A percentile compares a stretch with the other conserved stretches of the same genome.
These are phyloP conservation scores for Exophiala sp. DNA, from an alignment of 2,329 filamentous ascomycete species.

Conservation along the genomic window DNA sequence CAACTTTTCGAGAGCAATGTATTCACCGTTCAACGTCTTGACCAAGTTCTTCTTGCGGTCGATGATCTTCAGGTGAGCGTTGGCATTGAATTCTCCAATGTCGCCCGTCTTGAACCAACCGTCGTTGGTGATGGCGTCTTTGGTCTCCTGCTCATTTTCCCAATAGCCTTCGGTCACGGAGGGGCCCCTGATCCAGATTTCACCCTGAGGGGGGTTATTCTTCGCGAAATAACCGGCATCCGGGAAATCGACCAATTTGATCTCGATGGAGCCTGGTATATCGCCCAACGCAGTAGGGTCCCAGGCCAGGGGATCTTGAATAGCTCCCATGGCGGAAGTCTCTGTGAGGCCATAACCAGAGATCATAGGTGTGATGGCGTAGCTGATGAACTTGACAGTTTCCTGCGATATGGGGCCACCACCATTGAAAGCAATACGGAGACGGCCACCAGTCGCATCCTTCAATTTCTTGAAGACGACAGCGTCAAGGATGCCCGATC, in stretches of 20 bases:
- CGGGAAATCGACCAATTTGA: constrained; percentile 86
- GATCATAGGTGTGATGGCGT: constrained; percentile 92
- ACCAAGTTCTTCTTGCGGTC: constrained; percentile 98
- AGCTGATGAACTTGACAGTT: constrained; percentile 85
- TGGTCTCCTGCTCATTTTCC: constrained; percentile 80
- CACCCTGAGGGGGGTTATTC: constrained; percentile 77
- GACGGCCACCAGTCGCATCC: constrained; percentile 78
- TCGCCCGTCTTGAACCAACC: constrained; percentile 98
- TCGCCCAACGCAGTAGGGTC: constrained; percentile 74
- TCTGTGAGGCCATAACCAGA: constrained; percentile 92
- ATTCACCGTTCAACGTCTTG: constrained; percentile 93
- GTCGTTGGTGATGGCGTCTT: constrained; percentile 71
- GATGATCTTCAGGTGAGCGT: constrained; percentile 80
- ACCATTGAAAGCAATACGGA: constrained; percentile 91
- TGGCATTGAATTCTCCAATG: constrained; percentile 80
- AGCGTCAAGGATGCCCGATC: constrained; percentile 68
- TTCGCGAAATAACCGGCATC: constrained; percentile 82
- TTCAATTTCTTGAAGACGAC: constrained; percentile 91
- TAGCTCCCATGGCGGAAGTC: constrained; percentile 64
- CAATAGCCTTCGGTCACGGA: constrained; percentile 76
- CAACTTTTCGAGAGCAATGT: constrained; percentile 93
- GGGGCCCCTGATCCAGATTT: constrained; percentile 82
- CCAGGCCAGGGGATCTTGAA: constrained; percentile 75
- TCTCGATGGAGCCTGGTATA: constrained; percentile 70
- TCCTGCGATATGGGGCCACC: constrained; percentile 85